These are phyloP conservation scores for Diplodia scrobiculata DNA, from an alignment of 2,329 filamentous ascomycete genomes.

Conservation along the genomic window DNA sequence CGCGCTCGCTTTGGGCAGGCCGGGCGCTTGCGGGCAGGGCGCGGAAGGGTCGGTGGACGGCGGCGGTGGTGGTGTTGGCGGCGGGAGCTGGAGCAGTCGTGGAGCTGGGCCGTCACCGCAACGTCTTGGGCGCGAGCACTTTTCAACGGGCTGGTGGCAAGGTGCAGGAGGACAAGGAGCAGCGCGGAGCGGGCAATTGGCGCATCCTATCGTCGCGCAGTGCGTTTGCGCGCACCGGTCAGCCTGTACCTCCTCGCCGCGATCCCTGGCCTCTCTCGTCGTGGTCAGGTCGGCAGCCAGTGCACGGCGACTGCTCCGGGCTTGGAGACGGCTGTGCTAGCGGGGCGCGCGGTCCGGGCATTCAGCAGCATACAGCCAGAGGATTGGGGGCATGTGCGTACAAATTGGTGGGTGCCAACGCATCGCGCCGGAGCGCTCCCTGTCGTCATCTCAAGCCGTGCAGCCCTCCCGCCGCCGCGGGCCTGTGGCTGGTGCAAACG, in stretches of 20 bases:
- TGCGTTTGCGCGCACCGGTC: conserved; percentile 24
- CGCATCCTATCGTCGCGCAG: conserved; percentile 15
- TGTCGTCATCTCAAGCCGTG: conserved; percentile 26
- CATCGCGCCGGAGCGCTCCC: conserved; percentile 23
- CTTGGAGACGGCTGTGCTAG: conserved; percentile 25
- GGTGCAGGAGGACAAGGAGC: conserved; percentile 25
- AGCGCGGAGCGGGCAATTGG: conserved; percentile 4
- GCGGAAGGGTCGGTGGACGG: not conserved
- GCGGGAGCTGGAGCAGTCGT: conserved; percentile 2
- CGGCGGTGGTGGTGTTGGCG: not conserved
- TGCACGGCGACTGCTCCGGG: conserved; percentile 25
- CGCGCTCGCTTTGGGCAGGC: conserved; percentile 12
- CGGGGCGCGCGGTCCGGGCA: conserved; percentile 23
- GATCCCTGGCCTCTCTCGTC: conserved; percentile 26
- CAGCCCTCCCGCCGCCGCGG: conserved; percentile 21
- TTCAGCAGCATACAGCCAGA: conserved; percentile 18
- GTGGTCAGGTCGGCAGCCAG: conserved; percentile 25
- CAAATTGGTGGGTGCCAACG: conserved; percentile 25
- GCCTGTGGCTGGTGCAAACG: conserved; percentile 11
- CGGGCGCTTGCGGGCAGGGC: not conserved
- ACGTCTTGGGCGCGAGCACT: conserved; percentile 12
- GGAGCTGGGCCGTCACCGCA: conserved; percentile 11
- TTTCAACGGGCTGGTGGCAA: conserved; percentile 13
- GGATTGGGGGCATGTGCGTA: conserved; percentile 25
- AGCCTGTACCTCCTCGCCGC: conserved; percentile 23